A percentile compares a stretch with the other conserved stretches of the same genome.
Evolutionary conservation across 108 stramenopile species (phyloP).

Genomic region (Craspedostauros australis): DNA sequence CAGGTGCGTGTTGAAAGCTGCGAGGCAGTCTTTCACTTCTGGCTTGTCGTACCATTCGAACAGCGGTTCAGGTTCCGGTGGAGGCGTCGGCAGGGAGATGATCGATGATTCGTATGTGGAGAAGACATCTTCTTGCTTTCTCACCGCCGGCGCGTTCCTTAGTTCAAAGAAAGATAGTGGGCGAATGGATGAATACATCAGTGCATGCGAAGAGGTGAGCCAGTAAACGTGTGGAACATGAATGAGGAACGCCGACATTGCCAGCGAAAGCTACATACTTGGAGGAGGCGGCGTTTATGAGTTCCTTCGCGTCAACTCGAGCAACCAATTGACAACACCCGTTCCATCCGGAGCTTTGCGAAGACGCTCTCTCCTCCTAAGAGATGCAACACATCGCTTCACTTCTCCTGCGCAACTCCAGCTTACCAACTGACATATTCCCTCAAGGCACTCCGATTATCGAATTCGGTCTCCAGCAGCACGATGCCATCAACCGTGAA

Average conservation of each 20-base stretch:
- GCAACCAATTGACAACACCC: too few species aligned
- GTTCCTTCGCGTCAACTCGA: too few species aligned
- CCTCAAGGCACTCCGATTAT: constrained; percentile 45
- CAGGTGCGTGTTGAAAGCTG: constrained; percentile 22
- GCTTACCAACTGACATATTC: constrained; percentile 41
- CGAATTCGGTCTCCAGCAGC: constrained; percentile 45
- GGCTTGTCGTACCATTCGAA: constrained; percentile 56
- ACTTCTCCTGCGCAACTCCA: constrained; percentile 6
- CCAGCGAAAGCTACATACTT: too few species aligned
- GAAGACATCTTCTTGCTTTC: constrained; percentile 8
- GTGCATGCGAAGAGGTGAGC: too few species aligned
- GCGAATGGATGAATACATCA: constrained; percentile 3
- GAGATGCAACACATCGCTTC: too few species aligned
- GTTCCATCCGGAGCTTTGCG: too few species aligned
- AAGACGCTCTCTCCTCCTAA: too few species aligned
- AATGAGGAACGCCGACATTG: too few species aligned
- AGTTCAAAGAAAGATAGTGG: background rate
- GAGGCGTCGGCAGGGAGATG: constrained; percentile 61
- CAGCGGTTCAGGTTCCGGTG: constrained; percentile 65
- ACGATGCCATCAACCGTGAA: constrained; percentile 80
- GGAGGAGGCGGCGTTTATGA: too few species aligned
- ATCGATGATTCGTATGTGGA: constrained; percentile 33
- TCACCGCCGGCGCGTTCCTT: background rate
- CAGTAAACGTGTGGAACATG: too few species aligned
- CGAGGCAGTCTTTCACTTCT: constrained; percentile 24